Conservation (phyloP, 202 grass and related monocot genomes). For the Sporobolus alterniflorus region DNA sequence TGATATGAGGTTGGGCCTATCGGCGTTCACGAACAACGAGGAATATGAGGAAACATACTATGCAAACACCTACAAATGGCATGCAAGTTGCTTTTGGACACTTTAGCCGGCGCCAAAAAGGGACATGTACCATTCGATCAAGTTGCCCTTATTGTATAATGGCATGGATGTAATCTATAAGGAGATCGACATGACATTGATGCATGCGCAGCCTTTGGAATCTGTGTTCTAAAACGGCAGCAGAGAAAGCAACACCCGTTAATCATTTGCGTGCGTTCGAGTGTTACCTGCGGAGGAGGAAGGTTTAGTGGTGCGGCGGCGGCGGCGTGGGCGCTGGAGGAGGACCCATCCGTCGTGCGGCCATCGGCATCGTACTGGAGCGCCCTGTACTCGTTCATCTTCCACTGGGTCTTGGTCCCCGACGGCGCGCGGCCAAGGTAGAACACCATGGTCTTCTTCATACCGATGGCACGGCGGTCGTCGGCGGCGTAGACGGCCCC, state of each 20-base stretch:
- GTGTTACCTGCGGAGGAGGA: conserved; percentile 28
- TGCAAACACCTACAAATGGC: background rate
- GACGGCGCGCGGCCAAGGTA: conserved; percentile 70
- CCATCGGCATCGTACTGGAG: conserved; percentile 34
- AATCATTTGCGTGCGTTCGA: background rate
- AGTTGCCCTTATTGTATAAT: background rate
- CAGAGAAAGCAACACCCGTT: conserved; percentile 39
- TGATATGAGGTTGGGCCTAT: background rate
- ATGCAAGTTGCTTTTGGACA: conserved; percentile 28
- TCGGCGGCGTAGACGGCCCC: conserved; percentile 63
- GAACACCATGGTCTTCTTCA: conserved; percentile 96
- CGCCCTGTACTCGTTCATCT: conserved; percentile 86
- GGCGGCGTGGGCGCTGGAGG: background rate
- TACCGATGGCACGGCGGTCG: conserved; percentile 51
- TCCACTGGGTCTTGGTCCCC: conserved; percentile 76
- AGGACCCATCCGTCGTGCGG: background rate
- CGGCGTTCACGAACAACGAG: background rate
- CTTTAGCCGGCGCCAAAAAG: conserved; percentile 22
- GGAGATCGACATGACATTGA: conserved; percentile 32
- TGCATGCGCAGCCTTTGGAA: conserved; percentile 19
- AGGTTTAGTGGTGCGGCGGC: conserved; percentile 17
- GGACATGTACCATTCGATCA: conserved; percentile 17
- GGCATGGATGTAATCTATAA: background rate
- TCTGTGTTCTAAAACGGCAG: conserved; percentile 1
- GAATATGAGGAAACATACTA: background rate